phyloP scores from a whole-genome alignment of 1,139 yeast genomes.

The Keqinozyma sinolaborantium region DNA sequence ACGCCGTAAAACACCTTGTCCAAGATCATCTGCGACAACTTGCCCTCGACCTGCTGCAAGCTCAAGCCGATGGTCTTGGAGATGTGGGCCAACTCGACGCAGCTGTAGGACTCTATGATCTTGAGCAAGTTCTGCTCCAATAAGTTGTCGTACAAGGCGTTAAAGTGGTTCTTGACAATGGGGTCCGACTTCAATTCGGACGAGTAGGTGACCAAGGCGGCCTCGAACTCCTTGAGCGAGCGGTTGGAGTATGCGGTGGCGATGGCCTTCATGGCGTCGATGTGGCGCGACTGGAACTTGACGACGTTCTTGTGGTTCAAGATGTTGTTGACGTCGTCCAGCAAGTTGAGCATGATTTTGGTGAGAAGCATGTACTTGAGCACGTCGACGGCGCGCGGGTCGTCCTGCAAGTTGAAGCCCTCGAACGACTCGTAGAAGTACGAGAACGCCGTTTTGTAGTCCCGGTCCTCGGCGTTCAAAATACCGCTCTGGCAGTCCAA shows the following conservation, averaged over 20 bases:
- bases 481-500: constrained; percentile 94
- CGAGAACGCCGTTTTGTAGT: constrained; percentile 92
- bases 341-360: constrained; percentile 86
- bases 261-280: constrained; percentile 93
- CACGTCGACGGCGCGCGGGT: constrained; percentile 68
- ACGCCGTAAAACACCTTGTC: constrained; percentile 95
- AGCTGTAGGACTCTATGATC: constrained; percentile 92
- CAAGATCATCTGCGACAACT: constrained; percentile 92
- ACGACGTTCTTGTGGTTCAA: constrained; percentile 75
- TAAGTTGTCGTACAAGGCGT: constrained; percentile 87
- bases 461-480: constrained; percentile 94
- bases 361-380: constrained; percentile 90
- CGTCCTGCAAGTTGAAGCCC: constrained; percentile 66
- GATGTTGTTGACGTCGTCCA: constrained; percentile 80
- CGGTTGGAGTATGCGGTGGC: constrained; percentile 88
- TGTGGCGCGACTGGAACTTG: constrained; percentile 69
- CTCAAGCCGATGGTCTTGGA: constrained; percentile 88
- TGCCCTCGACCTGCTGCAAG: constrained; percentile 87
- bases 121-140: constrained; percentile 91
- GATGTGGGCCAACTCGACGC: constrained; percentile 87
- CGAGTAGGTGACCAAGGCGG: constrained; percentile 67
- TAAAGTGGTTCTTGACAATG: constrained; percentile 87
- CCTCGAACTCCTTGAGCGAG: constrained; percentile 87
- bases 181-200: constrained; percentile 80
- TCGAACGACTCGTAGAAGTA: constrained; percentile 95